Base-by-base conservation (phyloP, 352 stramenopile genomes). In the Globisporangium parvum region DNA sequence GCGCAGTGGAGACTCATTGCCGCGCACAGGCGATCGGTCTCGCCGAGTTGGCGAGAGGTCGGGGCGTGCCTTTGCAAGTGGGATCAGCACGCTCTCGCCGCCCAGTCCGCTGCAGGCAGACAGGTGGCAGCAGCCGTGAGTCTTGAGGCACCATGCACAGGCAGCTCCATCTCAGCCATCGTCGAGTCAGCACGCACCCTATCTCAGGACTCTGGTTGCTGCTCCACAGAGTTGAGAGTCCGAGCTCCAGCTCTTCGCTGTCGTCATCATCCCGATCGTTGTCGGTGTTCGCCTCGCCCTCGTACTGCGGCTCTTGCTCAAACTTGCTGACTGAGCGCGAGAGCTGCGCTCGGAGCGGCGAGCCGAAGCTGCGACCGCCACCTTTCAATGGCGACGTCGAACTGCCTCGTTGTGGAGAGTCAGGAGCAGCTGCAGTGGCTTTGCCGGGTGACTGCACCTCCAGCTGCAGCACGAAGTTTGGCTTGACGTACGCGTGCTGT, bases 31-130 rank as follows among this genome's bases (percentile, higher is more conserved):
- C 28, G 51, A 45, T 3, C 41, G 21, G 24, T n/a, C 41, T 44
- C 40, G 6, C 40, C 20, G 47, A 11, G 46, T 24, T 17, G 45
- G 61, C 8, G 47, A 26, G 11, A 47, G 23, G 40, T 42, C 31
- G n/a, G 49, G 48, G 21, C 40, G 35, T 21, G 20, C 53, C 48
- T 48, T 47, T 14, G 50, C 12, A 23, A 85, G 53, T 42, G 70
- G 73, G 18, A 84, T 69, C 33, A 80, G 39, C 6, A 84, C 54
- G 55, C 77, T 85, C 33, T 82, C 71, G 21, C 54, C 69, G 0
- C 35, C 33, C 2, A 74, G 48, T 1, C 55, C 58, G 8, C 54
- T 64, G 35, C 11, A 35, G 14, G 40, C 18, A 53, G 6, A 21
- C 26, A 23, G 0, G 24, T 23, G 14, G 11, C n/a, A 26, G 18